Percentiles rank a stretch among this genome's conserved stretches.
Conservation (phyloP, 2,329 filamentous ascomycete genomes). For the Bimuria novae-zelandiae region DNA sequence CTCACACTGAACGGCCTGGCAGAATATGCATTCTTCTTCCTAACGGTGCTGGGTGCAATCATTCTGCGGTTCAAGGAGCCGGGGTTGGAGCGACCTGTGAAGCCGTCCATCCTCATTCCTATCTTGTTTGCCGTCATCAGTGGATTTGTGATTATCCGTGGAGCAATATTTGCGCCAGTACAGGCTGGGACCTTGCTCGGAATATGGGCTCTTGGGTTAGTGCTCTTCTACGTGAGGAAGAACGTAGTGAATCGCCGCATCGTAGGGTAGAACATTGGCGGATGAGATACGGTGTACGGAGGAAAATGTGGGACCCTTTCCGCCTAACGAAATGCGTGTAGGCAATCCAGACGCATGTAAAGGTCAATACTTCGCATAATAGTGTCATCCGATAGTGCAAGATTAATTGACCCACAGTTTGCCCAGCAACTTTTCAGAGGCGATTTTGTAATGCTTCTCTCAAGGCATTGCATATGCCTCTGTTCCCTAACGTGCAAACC, state of each 20-base stretch:
- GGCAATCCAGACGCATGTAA: too few species aligned
- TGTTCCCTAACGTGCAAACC: neutral
- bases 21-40: slow-evolving; percentile 66
- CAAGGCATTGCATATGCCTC: neutral
- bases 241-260: neutral
- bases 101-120: slow-evolving; percentile 60
- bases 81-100: slow-evolving; percentile 60
- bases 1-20: slow-evolving; percentile 55
- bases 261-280: too few species aligned
- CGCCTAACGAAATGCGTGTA: too few species aligned
- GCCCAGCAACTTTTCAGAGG: too few species aligned
- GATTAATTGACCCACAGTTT: too few species aligned
- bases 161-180: slow-evolving; percentile 41
- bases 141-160: slow-evolving; percentile 42
- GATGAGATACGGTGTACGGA: too few species aligned
- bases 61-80: slow-evolving; percentile 63
- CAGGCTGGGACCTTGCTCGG: slow-evolving; percentile 37
- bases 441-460: neutral
- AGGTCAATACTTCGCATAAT: too few species aligned
- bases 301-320: too few species aligned
- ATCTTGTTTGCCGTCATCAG: slow-evolving; percentile 62
- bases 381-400: neutral
- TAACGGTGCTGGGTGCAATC: slow-evolving; percentile 64
- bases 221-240: slow-evolving; percentile 15
- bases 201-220: slow-evolving; percentile 34